A percentile compares a stretch with the other conserved stretches of the same genome.
These are phyloP conservation scores for Boletus reticuloceps DNA, from an alignment of 768 basidiomycete species.

Conservation along the genomic window DNA sequence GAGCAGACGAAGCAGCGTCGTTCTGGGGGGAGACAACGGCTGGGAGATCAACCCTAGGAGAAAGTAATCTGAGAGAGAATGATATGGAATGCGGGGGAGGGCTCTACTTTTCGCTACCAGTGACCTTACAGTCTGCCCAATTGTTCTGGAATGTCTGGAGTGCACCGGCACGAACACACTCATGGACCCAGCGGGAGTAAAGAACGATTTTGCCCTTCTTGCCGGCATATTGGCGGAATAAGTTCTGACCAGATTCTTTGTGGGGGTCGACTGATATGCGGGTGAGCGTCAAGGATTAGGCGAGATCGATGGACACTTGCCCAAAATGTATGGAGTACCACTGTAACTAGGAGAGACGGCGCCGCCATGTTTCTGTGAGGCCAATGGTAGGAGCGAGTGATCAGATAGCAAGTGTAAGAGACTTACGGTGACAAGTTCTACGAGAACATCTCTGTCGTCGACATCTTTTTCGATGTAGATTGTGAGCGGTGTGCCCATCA, in stretches of 20 bases:
- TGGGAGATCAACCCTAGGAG: constrained; percentile 27
- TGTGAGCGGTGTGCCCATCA: constrained; percentile 71
- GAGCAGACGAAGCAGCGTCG: constrained; percentile 25
- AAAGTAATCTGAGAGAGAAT: background rate
- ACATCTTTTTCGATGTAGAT: constrained; percentile 84
- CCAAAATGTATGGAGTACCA: constrained; percentile 75
- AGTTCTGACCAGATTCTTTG: constrained; percentile 75
- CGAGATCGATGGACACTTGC: constrained; percentile 39
- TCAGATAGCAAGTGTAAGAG: background rate
- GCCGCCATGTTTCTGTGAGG: constrained; percentile 71
- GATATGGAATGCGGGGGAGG: background rate
- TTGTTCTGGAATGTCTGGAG: constrained; percentile 74
- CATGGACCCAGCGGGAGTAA: constrained; percentile 69
- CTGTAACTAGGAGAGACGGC: constrained; percentile 72
- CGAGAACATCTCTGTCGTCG: constrained; percentile 60
- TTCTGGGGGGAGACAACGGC: constrained; percentile 16
- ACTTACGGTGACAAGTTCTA: constrained; percentile 66
- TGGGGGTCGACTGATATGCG: constrained; percentile 64
- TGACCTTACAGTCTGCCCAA: constrained; percentile 82
- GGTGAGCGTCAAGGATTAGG: constrained; percentile 2
- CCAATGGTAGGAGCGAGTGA: constrained; percentile 1
- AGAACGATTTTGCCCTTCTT: constrained; percentile 83
- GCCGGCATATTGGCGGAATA: constrained; percentile 74
- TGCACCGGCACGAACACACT: constrained; percentile 66
- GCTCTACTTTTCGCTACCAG: constrained; percentile 66